Evolutionary conservation across 257 asterid genomes (phyloP), one percentile per base, ranked within the genome.

Genomic region (Henckelia pumila): DNA sequence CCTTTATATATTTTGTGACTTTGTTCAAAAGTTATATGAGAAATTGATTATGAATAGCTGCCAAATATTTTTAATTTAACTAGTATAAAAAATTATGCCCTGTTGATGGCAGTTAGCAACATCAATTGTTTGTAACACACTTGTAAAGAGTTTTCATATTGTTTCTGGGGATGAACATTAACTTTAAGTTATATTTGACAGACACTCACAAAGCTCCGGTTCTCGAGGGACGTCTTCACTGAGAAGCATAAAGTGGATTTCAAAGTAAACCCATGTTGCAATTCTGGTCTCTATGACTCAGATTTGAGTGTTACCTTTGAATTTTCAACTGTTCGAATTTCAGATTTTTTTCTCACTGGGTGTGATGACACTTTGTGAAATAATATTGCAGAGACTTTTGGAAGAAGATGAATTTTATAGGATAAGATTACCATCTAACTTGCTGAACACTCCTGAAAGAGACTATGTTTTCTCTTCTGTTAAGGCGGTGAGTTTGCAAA

Each of bases 161-260:
- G 61, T 49, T 22, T 71, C 9, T 65, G 13, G 52, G 26, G 33
- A 17, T 11, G 21, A 75, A n/a, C 28, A 23, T 44, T 75, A 24
- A 71, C 69, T 32, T 53, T 22, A 28, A 28, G 26, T 56, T 61
- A 29, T 72, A 29, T 29, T 9, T 63, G 56, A 47, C 96, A 94
- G 97, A 94, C 90, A 0, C 96, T 94, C 33, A 87, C 97, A 33
- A 94, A 94, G 89, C 97, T 94, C 69, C 89, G 99, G 58, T 91
- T 94, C 85, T 82, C 96, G 16, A 87, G 99, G 85, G 75, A 79
- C 59, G 85, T 64, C 69, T 80, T 94, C 35, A 79, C 81, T 72
- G 91, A 80, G 75, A 59, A 81, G 20, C 95, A 91, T 71, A 88
- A 87, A 86, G 85, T 85, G 64, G 76, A 77, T 75, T 91, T 94